These are phyloP conservation scores for Pseudohalonectria lignicola DNA, from an alignment of 2,329 filamentous ascomycete species.

Conservation along the genomic window DNA sequence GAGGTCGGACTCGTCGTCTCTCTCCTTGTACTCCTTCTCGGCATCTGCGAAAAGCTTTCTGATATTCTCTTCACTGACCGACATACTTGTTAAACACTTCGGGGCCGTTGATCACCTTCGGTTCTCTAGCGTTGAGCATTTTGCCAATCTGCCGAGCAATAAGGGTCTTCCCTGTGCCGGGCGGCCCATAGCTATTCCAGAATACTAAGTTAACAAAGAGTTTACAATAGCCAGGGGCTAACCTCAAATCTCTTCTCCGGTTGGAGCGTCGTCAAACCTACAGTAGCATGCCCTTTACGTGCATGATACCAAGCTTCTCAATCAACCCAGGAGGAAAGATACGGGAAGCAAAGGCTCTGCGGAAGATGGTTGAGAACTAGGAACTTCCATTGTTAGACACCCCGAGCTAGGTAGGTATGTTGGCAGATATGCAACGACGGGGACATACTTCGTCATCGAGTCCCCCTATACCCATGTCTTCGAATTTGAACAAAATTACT, in stretches of 20 bases:
- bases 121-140: conserved; percentile 88
- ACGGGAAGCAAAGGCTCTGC: conserved; percentile 90
- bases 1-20: conserved; percentile 84
- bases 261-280: too few species aligned
- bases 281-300: conserved; percentile 91
- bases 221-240: too few species aligned
- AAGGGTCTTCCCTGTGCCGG: conserved; percentile 92
- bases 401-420: too few species aligned
- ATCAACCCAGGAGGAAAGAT: conserved; percentile 87
- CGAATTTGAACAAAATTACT: conserved; percentile 99
- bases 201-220: too few species aligned
- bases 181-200: too few species aligned
- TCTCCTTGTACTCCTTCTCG: conserved; percentile 97
- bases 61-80: conserved; percentile 95
- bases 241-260: too few species aligned
- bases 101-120: conserved; percentile 95
- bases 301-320: conserved; percentile 86
- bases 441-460: conserved; percentile 78
- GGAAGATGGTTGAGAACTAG: conserved; percentile 94
- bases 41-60: conserved; percentile 93
- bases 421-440: too few species aligned
- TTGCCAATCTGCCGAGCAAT: conserved; percentile 96
- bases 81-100: conserved; percentile 97
- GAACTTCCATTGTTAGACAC: too few species aligned
- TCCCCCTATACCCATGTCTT: conserved; percentile 96